These are phyloP conservation scores for Trichoderma sp. DNA, from an alignment of 2,329 filamentous ascomycete genomes.

Conservation along the genomic window DNA sequence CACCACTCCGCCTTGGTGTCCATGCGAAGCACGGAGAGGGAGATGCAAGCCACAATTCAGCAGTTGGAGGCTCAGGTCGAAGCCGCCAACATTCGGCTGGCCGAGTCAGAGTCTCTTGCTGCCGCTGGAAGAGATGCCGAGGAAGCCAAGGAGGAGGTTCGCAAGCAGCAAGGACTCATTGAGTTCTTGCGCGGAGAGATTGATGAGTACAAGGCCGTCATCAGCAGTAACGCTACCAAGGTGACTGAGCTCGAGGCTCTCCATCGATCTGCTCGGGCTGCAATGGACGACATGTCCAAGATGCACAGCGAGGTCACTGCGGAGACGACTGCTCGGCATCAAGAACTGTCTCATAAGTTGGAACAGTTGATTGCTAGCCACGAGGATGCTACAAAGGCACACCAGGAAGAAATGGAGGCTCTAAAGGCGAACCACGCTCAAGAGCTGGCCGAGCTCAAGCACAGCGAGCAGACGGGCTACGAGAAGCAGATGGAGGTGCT, in stretches of 20 bases:
- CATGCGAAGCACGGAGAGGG: conserved; percentile 70
- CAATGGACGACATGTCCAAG: conserved; percentile 67
- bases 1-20: conserved; percentile 70
- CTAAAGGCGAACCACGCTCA: conserved; percentile 53
- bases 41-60: conserved; percentile 70
- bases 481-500: conserved; percentile 61
- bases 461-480: conserved; percentile 55
- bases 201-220: conserved; percentile 75
- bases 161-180: conserved; percentile 61
- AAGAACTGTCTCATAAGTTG: conserved; percentile 53
- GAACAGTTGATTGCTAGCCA: conserved; percentile 63
- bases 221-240: conserved; percentile 67
- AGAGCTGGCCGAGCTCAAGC: conserved; percentile 52
- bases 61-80: conserved; percentile 67
- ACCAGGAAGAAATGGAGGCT: conserved; percentile 54
- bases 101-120: conserved; percentile 45
- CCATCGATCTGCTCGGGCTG: conserved; percentile 64
- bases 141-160: conserved; percentile 42
- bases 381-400: conserved; percentile 57
- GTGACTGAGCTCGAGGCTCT: conserved; percentile 74
- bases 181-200: conserved; percentile 70
- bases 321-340: conserved; percentile 48
- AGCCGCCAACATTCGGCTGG: conserved; percentile 55
- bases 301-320: conserved; percentile 54
- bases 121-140: conserved; percentile 35